Conservation (phyloP, 306 rosid genomes). For the Vigna reflexopilosa region DNA sequence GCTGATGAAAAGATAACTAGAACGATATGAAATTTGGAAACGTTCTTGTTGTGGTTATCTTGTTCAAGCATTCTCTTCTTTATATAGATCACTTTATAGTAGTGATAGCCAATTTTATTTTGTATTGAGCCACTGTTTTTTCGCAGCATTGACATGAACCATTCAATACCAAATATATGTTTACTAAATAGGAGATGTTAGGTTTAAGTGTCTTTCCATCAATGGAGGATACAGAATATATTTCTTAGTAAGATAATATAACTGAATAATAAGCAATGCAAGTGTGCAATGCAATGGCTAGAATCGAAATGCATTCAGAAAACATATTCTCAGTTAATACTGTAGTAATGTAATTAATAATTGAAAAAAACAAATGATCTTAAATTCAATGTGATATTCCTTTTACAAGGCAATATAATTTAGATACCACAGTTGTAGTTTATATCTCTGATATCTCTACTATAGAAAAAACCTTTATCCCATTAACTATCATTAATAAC, state of each 20-base stretch:
- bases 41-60: slow-evolving; percentile 16
- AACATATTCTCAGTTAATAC: neutral
- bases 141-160: slow-evolving; percentile 8
- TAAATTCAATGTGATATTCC: neutral
- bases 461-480: neutral
- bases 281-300: neutral
- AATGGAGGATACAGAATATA: neutral
- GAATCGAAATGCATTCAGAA: neutral
- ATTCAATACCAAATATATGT: slow-evolving; percentile 36
- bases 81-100: slow-evolving; percentile 26
- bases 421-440: neutral
- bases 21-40: neutral
- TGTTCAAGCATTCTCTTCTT: neutral
- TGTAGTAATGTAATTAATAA: slow-evolving; percentile 1
- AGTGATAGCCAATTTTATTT: slow-evolving; percentile 3
- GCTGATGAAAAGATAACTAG: neutral
- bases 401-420: neutral
- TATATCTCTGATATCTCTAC: neutral
- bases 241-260: slow-evolving; percentile 2
- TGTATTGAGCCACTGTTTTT: neutral
- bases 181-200: neutral
- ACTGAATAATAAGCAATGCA: neutral
- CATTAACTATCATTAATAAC: neutral
- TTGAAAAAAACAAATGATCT: neutral
- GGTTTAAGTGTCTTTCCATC: slow-evolving; percentile 28